Base-by-base conservation (phyloP, 2,329 filamentous ascomycete species). In the Juglanconis juglandina region DNA sequence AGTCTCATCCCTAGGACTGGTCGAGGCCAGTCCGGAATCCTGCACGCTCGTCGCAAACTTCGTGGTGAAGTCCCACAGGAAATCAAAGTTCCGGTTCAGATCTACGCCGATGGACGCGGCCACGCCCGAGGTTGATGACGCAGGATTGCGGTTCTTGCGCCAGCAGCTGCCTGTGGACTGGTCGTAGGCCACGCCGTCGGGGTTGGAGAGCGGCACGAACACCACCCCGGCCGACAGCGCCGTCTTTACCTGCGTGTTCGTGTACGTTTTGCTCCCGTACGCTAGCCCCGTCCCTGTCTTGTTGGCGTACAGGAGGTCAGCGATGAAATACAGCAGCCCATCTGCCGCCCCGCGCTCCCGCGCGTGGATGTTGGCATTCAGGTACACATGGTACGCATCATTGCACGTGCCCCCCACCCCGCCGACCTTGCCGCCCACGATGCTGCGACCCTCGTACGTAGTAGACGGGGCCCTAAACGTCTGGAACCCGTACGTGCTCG, bases 281-380 rank as follows among this genome's bases (percentile, higher is more conserved):
- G 70, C 75, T 9, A 87, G 67, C 6, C 82, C 83, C 3, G 72
- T 75, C 30, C 76, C 75, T 39, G 76, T 71, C 66, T 79, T 76
- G 64, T 80, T 75, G 17, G 84, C 84, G 51, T 77, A 76, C 3
- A 87, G 75, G 4, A 87, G 74, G 66, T 87, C 84, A 0, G 81
- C 73, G 35, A 85, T 73, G 71, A 84, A 85, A 74, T 85, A 85
- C 48, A 86, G 70, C 13, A 86, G 72, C 61, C 81, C 76, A 66
- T 87, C 84, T 0, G 83, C 77, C 0, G 78, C 80, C 33, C 83
- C 83, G 9, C 84, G 79, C 70, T 87, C 84, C 32, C 84, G 80
- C 8, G 83, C 81, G 65, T 86, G 84, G 51, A 85, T 78, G 33
- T 75, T 81, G 47, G 78, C 78, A 61, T 80, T 80, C 59, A 87